These are phyloP conservation scores for Pascua sp. DNA, from an alignment of 1,284 basidiomycete genomes.

Conservation along the genomic window DNA sequence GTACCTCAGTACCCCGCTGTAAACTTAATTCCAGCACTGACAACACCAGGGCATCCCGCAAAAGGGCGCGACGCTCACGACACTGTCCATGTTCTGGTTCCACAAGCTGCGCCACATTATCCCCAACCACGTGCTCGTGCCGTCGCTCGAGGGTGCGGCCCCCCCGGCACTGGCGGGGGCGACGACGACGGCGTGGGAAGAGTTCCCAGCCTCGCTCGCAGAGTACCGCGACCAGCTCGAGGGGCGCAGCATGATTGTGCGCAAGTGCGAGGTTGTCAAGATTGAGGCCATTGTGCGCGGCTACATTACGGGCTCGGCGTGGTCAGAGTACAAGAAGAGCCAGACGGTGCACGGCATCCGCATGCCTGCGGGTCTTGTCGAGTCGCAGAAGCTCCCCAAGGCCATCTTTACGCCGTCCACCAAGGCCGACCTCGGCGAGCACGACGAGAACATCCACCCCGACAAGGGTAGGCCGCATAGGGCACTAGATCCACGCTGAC, in stretches of 20 bases:
- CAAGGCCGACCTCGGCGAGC: slow-evolving; percentile 89
- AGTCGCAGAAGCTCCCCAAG: slow-evolving; percentile 75
- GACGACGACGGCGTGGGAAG: slow-evolving; percentile 60
- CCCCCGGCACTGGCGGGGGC: slow-evolving; percentile 11
- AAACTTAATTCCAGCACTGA: slow-evolving; percentile 35
- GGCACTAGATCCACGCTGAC: too few relatives aligned
- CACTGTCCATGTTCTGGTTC: slow-evolving; percentile 95
- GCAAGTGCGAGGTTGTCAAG: slow-evolving; percentile 81
- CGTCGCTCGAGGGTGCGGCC: slow-evolving; percentile 31
- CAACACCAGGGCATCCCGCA: slow-evolving; percentile 68
- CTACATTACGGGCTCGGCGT: slow-evolving; percentile 93
- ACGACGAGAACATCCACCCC: slow-evolving; percentile 98
- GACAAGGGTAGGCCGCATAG: slow-evolving; percentile 52
- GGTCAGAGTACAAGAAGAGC: slow-evolving; percentile 85
- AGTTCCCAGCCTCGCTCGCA: slow-evolving; percentile 64
- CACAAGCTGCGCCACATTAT: slow-evolving; percentile 70
- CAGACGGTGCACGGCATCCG: slow-evolving; percentile 85
- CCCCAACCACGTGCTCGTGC: slow-evolving; percentile 81
- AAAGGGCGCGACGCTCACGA: slow-evolving; percentile 86
- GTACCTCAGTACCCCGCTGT: slow-evolving; percentile 50
- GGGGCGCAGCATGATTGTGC: slow-evolving; percentile 86
- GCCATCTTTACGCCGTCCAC: slow-evolving; percentile 96
- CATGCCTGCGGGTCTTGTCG: slow-evolving; percentile 72
- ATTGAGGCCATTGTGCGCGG: slow-evolving; percentile 97
- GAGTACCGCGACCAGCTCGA: slow-evolving; percentile 63